Evolutionary conservation across 495 filamentous ascomycete genomes (phyloP), one percentile per base, ranked within the genome.

Genomic region (Hyaloscypha hepaticicola): DNA sequence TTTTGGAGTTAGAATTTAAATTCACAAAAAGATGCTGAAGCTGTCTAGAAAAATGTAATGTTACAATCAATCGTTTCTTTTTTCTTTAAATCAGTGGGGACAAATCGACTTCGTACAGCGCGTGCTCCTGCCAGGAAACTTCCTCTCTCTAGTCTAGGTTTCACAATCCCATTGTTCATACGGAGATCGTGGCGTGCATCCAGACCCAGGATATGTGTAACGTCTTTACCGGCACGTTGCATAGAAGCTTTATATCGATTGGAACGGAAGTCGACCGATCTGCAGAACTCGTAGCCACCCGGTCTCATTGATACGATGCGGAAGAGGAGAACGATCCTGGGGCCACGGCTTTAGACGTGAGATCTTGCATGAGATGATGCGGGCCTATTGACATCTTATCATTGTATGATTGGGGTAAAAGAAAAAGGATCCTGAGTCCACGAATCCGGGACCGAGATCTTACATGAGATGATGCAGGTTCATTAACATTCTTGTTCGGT

Each of bases 231-330:
- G 50, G 50, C 22, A 53, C 25, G 22, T 19, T 27, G 50, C 50
- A 53, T 53, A 8, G 25, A 53, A 53, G 50, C 25, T 5, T 53
- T 53, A 19, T 53, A 53, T 25, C 50, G 5, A 53, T 53, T 53
- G 50, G 50, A 53, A 53, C 50, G 50, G 38, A 33, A 31, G 8
- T 60, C 38, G 25, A 49, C 58, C 34, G 58, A 60, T 60, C 58
- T 49, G 28, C 58, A 60, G 55, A 3, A 60, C 27, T 6, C 45
- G 26, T 50, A 60, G 45, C 58, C 27, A 60, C 26, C 41, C 41
- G 31, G 8, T 27, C 26, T 50, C 45, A 25, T 27, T 31, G 45
- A 50, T 48, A 22, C 58, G 26, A 33, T 48, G 58, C 12, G 45
- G 11, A 38, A 45, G 2, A 19, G 38, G 38, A n/a, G n/a, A n/a